Evolutionary conservation across 805 yeast species (phyloP).

Genomic region (Kodamaea lidongshanica): DNA sequence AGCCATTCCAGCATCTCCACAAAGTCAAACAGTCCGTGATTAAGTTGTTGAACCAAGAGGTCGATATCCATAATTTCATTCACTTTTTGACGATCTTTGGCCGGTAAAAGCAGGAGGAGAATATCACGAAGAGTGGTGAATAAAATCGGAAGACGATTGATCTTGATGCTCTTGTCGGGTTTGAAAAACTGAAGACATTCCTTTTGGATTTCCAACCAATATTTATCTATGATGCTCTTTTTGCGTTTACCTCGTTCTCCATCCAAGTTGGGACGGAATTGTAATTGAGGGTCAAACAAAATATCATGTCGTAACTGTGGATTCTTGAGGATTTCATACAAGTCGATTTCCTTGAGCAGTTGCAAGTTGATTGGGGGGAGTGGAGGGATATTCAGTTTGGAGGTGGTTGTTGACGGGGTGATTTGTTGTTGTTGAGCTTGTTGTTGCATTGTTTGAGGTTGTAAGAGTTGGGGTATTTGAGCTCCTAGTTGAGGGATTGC

Average conservation of each 20-base stretch:
- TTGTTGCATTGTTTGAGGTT: constrained; percentile 1
- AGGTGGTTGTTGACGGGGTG: constrained; percentile 11
- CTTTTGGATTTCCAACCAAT: constrained; percentile 70
- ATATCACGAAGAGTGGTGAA: constrained; percentile 77
- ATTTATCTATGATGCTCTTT: constrained; percentile 67
- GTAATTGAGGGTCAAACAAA: constrained; percentile 84
- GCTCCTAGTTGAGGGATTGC: constrained; percentile 8
- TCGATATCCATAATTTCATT: constrained; percentile 72
- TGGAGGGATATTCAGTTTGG: constrained; percentile 30
- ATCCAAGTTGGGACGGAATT: constrained; percentile 84
- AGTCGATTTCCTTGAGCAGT: constrained; percentile 76
- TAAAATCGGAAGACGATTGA: constrained; percentile 55
- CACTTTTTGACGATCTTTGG: constrained; percentile 62
- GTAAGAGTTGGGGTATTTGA: not conserved
- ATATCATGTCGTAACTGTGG: constrained; percentile 93
- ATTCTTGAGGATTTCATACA: constrained; percentile 81
- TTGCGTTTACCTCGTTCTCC: constrained; percentile 85
- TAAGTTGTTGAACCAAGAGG: constrained; percentile 66
- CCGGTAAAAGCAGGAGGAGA: constrained; percentile 66
- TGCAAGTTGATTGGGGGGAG: constrained; percentile 81
- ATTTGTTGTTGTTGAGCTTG: constrained; percentile 7
- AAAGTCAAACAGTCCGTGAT: constrained; percentile 67
- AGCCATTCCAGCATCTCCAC: constrained; percentile 68
- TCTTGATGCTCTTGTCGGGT: constrained; percentile 15
- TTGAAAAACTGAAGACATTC: constrained; percentile 51